Base-by-base conservation (phyloP, 805 yeast genomes). In the Priceomyces castillae region DNA sequence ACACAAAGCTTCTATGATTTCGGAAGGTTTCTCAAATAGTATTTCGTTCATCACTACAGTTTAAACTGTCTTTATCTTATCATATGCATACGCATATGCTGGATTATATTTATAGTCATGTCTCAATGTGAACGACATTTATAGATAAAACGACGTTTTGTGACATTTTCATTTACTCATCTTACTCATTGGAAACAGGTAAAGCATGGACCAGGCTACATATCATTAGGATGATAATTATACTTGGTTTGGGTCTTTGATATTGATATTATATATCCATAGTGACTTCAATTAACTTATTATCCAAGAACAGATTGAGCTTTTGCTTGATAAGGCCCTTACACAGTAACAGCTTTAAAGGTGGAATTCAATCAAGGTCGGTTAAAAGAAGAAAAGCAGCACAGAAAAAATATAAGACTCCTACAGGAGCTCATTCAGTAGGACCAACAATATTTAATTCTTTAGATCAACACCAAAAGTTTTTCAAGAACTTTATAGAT, bases 401-500 rank as follows among this genome's bases (percentile, higher is more conserved):
- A 25, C 15, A n/a, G 22, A 37, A 5, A 33, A 28, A 17, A 30
- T 26, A 28, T 9, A 39, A 20, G 9, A 15, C 14, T 16, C 11
- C 37, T 35, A 14, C 41, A 9, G 52, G 52, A 7, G 46, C 49
- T 18, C 51, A 48, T 31, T 33, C 26, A 15, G 31, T 45, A 10
- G 39, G 33, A n/a, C 51, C 47, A 10, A 44, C 36, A 19, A 9
- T 15, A 18, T 52, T 48, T 33, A 28, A 43, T 12, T 39, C 47
- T 7, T 22, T 14, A 14, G n/a, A 15, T 3, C 30, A 43, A n/a
- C 43, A 47, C 41, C 16, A 19, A 1, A 25, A 33, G 7, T 43
- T 20, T 30, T 57, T 39, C 34, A 26, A 37, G 2, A 34, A 41
- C n/a, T 57, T 34, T 34, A 11, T 42, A 2, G 58, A 57, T 37